Percentiles rank a stretch among this genome's conserved stretches.
Conservation (phyloP, 345 rosid genomes). For the Combretum micranthum region DNA sequence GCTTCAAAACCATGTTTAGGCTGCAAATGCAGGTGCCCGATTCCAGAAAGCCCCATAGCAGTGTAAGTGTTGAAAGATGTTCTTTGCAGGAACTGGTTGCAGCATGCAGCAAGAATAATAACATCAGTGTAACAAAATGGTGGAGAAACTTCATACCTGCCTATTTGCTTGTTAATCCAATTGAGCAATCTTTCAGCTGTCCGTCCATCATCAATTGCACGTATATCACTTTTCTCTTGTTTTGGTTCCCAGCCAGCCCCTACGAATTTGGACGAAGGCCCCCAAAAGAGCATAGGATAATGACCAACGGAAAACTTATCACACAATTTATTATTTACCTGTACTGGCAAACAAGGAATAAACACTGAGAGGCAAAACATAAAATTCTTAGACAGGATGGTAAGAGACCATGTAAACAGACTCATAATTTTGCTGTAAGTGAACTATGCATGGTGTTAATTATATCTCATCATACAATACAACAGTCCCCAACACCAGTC, state of each 20-base stretch:
- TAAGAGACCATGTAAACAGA: neutral
- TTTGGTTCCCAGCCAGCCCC: conserved; percentile 57
- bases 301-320: conserved; percentile 73
- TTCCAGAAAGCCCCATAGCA: too few relatives aligned
- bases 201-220: conserved; percentile 53
- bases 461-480: too few relatives aligned
- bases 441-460: too few relatives aligned
- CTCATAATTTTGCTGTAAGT: too few relatives aligned
- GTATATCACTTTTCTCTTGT: conserved; percentile 51
- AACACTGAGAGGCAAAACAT: neutral
- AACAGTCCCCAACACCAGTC: too few relatives aligned
- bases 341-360: conserved; percentile 55
- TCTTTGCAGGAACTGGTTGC: neutral
- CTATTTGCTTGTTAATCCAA: conserved; percentile 84
- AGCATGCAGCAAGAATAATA: neutral
- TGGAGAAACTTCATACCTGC: conserved; percentile 50
- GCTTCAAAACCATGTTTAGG: too few relatives aligned
- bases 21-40: too few relatives aligned
- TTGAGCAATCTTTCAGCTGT: conserved; percentile 76
- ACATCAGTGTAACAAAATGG: conserved; percentile 6
- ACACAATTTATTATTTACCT: conserved; percentile 84
- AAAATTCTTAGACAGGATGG: neutral
- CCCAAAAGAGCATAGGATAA: conserved; percentile 97
- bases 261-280: conserved; percentile 54
- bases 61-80: neutral